These are phyloP conservation scores for Scutellaria barbata DNA, from an alignment of 257 asterid genomes.

Conservation along the genomic window DNA sequence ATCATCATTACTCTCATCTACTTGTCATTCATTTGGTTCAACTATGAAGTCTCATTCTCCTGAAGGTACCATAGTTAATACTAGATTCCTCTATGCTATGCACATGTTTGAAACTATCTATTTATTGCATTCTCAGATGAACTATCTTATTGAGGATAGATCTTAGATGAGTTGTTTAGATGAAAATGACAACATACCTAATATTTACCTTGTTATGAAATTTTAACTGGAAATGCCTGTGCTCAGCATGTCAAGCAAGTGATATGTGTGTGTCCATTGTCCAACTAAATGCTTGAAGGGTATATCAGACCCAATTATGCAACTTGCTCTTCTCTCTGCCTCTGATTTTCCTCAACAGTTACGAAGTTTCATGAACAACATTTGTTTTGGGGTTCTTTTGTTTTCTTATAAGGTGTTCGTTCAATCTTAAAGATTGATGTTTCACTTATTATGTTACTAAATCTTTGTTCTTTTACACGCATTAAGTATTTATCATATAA, in stretches of 20 bases:
- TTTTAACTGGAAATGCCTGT: too few relatives aligned
- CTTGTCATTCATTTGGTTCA: slow-evolving; percentile 20
- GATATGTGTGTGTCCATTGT: too few relatives aligned
- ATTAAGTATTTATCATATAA: too few relatives aligned
- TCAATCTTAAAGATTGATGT: too few relatives aligned
- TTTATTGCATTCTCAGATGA: neutral
- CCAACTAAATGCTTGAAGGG: too few relatives aligned
- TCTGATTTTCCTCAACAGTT: slow-evolving; percentile 1
- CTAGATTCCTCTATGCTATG: neutral
- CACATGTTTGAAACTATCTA: neutral
- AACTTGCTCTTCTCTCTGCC: neutral
- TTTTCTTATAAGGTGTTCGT: too few relatives aligned
- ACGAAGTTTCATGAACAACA: too few relatives aligned
- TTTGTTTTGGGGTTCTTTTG: too few relatives aligned
- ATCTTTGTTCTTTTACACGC: neutral
- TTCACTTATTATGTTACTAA: too few relatives aligned
- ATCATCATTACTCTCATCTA: slow-evolving; percentile 1
- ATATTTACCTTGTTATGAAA: neutral
- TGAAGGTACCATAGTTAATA: neutral
- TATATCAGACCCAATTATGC: neutral
- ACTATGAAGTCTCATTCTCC: neutral
- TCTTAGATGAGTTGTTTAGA: neutral
- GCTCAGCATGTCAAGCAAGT: too few relatives aligned
- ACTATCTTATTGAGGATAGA: neutral
- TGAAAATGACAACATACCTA: neutral